A percentile compares a stretch with the other conserved stretches of the same genome.
phyloP scores from a whole-genome alignment of 108 stramenopile species.

The Conticribra weissflogii region DNA sequence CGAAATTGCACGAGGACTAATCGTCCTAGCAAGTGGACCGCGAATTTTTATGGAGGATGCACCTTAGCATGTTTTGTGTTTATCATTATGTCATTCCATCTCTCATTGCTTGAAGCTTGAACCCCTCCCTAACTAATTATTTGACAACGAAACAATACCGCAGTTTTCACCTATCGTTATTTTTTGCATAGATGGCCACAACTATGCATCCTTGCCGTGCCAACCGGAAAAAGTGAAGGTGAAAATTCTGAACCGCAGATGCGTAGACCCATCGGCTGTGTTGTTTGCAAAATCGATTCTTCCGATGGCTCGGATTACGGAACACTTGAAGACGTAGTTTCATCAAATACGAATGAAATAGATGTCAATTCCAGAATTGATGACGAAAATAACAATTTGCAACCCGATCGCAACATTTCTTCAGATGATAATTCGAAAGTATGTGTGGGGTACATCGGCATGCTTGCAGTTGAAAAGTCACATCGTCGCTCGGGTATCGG shows the following conservation, averaged over 20 bases:
- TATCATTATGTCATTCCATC: too few relatives aligned
- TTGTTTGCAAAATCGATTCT: slow-evolving; percentile 85
- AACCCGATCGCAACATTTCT: not conserved
- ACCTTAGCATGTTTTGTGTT: too few relatives aligned
- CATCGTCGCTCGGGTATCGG: slow-evolving; percentile 86
- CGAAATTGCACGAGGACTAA: too few relatives aligned
- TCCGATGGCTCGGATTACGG: slow-evolving; percentile 40
- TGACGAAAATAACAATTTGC: not conserved
- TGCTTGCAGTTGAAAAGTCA: slow-evolving; percentile 75
- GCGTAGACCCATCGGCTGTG: slow-evolving; percentile 78
- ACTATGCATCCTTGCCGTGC: slow-evolving; percentile 82
- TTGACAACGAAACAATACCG: not conserved
- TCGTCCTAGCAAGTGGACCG: too few relatives aligned
- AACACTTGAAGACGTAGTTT: not conserved
- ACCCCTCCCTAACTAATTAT: not conserved
- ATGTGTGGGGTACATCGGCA: slow-evolving; percentile 68
- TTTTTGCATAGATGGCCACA: slow-evolving; percentile 85
- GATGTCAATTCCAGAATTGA: slow-evolving; percentile 4
- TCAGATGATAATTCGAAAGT: not conserved
- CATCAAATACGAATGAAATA: not conserved
- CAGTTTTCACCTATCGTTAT: slow-evolving; percentile 90
- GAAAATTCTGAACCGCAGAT: slow-evolving; percentile 14
- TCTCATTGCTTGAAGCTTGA: too few relatives aligned
- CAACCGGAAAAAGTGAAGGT: slow-evolving; percentile 11
- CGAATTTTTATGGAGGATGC: too few relatives aligned